Percentiles rank a stretch among this genome's conserved stretches.
Evolutionary conservation across 495 filamentous ascomycete species (phyloP).

Genomic region (Lasiosphaeris hirsuta): DNA sequence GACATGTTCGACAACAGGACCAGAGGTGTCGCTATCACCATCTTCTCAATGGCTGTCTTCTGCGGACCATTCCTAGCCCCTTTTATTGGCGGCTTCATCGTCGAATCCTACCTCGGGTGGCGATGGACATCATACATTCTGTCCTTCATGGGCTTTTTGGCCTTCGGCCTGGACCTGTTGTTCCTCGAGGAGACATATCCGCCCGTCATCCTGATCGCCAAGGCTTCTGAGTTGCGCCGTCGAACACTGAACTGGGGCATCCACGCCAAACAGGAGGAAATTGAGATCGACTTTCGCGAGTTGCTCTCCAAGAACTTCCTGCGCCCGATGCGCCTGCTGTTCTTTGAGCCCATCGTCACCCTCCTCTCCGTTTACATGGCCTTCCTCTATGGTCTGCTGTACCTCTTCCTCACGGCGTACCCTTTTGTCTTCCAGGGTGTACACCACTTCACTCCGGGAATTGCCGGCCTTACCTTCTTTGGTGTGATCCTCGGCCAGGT

Average conservation of each 20-base stretch:
- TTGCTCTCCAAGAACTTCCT: conserved; percentile 79
- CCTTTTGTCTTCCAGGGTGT: conserved; percentile 73
- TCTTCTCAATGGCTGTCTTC: conserved; percentile 84
- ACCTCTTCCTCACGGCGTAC: conserved; percentile 78
- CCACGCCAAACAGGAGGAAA: conserved; percentile 90
- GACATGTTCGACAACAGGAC: conserved; percentile 82
- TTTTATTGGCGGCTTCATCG: conserved; percentile 81
- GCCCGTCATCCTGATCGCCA: conserved; percentile 70
- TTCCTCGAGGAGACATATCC: conserved; percentile 84
- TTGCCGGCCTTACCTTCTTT: conserved; percentile 73
- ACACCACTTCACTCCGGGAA: conserved; percentile 62
- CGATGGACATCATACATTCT: conserved; percentile 77
- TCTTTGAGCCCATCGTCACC: conserved; percentile 77
- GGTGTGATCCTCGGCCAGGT: conserved; percentile 76
- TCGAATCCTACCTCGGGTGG: conserved; percentile 68
- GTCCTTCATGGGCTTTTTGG: conserved; percentile 71
- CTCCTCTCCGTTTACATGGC: conserved; percentile 75
- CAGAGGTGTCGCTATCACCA: conserved; percentile 74
- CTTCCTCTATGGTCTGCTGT: conserved; percentile 76
- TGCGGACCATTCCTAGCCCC: conserved; percentile 76
- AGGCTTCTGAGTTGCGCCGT: conserved; percentile 75
- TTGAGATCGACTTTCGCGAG: conserved; percentile 78
- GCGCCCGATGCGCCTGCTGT: conserved; percentile 73
- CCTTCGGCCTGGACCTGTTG: conserved; percentile 65
- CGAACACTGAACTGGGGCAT: conserved; percentile 90